Evolutionary conservation across 345 rosid species (phyloP).

Genomic region (Gossypium bickii): DNA sequence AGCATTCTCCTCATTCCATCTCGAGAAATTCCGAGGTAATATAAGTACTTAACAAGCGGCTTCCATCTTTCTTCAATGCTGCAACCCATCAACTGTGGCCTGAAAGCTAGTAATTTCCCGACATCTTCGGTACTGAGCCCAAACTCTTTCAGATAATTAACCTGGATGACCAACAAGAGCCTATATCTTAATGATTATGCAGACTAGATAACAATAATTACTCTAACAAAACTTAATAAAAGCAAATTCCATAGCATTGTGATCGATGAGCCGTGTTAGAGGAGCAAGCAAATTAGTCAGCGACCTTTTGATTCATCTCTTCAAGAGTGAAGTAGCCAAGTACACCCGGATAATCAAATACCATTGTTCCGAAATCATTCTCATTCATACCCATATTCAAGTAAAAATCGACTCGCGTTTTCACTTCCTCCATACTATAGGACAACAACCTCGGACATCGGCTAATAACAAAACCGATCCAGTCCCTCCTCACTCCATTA

Average conservation of each 20-base stretch:
- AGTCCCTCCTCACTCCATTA: constrained; percentile 71
- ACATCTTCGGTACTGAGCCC: constrained; percentile 69
- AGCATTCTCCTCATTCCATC: constrained; percentile 94
- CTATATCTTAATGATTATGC: background rate
- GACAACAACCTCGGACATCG: constrained; percentile 65
- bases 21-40: constrained; percentile 76
- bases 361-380: constrained; percentile 92
- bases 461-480: constrained; percentile 85
- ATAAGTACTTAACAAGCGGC: constrained; percentile 79
- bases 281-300: constrained; percentile 6
- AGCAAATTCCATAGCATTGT: background rate
- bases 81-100: constrained; percentile 81
- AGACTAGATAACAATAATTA: background rate
- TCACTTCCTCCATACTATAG: constrained; percentile 59
- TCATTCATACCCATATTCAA: constrained; percentile 72
- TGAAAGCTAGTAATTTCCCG: constrained; percentile 75
- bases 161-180: constrained; percentile 37
- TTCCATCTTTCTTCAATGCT: constrained; percentile 82
- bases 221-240: background rate
- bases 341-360: constrained; percentile 71
- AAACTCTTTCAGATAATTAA: constrained; percentile 76
- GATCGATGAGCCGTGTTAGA: background rate
- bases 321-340: constrained; percentile 59
- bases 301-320: constrained; percentile 86
- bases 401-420: constrained; percentile 59